phyloP scores from a whole-genome alignment of 805 yeast genomes.

The Ogataea henricii region DNA sequence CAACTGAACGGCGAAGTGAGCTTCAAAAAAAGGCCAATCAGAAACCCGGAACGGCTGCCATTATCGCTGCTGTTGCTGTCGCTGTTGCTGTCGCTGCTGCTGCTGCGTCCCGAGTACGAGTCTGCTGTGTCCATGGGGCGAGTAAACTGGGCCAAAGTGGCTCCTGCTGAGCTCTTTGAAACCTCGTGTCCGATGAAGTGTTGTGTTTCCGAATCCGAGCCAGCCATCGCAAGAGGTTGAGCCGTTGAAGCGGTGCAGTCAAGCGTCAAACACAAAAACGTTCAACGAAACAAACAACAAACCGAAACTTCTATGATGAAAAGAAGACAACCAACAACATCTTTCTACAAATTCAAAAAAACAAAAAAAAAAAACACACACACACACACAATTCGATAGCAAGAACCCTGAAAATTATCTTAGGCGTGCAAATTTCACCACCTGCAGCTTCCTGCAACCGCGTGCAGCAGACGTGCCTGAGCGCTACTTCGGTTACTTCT shows the following conservation, averaged over 20 bases:
- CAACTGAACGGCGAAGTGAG: slow-evolving; percentile 14
- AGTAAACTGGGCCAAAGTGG: slow-evolving; percentile 1
- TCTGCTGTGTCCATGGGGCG: not conserved
- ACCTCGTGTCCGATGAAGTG: not conserved
- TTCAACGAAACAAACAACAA: not conserved
- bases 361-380: not conserved
- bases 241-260: not conserved
- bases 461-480: not conserved
- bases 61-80: not conserved
- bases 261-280: not conserved
- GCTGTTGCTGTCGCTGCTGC: not conserved
- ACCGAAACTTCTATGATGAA: no score
- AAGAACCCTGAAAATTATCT: slow-evolving; percentile 6
- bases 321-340: no score
- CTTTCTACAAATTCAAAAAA: no score
- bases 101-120: not conserved
- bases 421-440: not conserved
- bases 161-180: slow-evolving; percentile 5
- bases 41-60: not conserved
- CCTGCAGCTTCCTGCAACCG: not conserved
- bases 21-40: slow-evolving; percentile 3
- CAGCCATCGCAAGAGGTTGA: slow-evolving; percentile 4
- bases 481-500: not conserved
- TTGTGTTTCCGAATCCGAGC: slow-evolving; percentile 7
- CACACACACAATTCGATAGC: not conserved